These are phyloP conservation scores for Pseudozyma thailandica DNA, from an alignment of 1,284 basidiomycete species.

Conservation along the genomic window DNA sequence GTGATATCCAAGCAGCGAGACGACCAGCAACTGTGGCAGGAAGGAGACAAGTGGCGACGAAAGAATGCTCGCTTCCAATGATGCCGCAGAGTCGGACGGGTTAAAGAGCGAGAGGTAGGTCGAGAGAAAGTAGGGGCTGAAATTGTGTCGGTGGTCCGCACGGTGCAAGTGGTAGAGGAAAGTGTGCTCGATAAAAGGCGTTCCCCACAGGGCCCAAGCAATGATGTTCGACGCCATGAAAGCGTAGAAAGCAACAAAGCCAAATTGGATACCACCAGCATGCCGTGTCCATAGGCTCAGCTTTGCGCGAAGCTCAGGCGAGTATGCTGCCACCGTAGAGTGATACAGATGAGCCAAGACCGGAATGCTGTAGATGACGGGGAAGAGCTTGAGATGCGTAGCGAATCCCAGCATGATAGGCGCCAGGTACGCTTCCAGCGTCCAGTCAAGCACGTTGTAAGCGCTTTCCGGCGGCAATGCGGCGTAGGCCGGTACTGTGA, in stretches of 20 bases:
- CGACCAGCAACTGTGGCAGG: constrained; percentile 78
- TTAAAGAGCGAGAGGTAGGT: constrained; percentile 76
- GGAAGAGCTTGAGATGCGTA: constrained; percentile 73
- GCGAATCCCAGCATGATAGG: constrained; percentile 59
- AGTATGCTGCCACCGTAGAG: constrained; percentile 39
- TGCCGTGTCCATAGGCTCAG: constrained; percentile 37
- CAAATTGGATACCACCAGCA: constrained; percentile 76
- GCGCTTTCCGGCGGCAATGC: constrained; percentile 44
- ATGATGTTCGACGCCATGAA: constrained; percentile 76
- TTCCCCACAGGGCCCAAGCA: constrained; percentile 77
- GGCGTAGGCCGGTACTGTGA: constrained; percentile 15
- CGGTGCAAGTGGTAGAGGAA: constrained; percentile 92
- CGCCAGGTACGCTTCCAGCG: constrained; percentile 47
- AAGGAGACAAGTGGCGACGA: constrained; percentile 61
- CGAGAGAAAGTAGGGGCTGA: constrained; percentile 95
- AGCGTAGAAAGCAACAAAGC: constrained; percentile 75
- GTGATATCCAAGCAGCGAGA: constrained; percentile 77
- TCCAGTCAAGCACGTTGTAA: constrained; percentile 44
- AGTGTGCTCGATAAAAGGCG: constrained; percentile 88
- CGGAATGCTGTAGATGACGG: constrained; percentile 85
- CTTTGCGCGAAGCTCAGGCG: constrained; percentile 19
- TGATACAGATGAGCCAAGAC: constrained; percentile 76
- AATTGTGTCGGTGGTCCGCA: constrained; percentile 96
- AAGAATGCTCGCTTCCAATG: constrained; percentile 15
- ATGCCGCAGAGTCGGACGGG: neutral